Conservation (phyloP, 1,139 yeast genomes). For the Hemisphaericaspora lyxosophila region DNA sequence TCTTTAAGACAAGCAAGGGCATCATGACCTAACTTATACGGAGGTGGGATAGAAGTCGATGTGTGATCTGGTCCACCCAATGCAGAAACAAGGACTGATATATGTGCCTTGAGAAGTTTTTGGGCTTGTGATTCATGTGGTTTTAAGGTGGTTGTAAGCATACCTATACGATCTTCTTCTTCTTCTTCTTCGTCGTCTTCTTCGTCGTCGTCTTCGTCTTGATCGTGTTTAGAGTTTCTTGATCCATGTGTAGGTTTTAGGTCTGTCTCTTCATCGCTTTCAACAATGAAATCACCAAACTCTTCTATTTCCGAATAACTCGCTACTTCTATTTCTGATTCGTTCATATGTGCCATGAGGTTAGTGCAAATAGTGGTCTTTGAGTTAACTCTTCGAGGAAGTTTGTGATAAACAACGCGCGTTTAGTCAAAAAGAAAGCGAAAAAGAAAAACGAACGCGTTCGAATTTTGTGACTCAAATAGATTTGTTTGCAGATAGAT, state of each 20-base stretch:
- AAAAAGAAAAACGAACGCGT: too few species aligned
- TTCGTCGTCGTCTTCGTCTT: constrained; percentile 14
- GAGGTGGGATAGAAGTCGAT: constrained; percentile 37
- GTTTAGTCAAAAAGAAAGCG: too few species aligned
- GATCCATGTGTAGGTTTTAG: too few species aligned
- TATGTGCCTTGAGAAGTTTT: constrained; percentile 60
- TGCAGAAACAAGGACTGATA: constrained; percentile 72
- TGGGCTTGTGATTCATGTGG: constrained; percentile 42
- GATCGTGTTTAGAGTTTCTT: background rate
- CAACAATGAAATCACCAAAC: constrained; percentile 3
- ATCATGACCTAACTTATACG: constrained; percentile 85
- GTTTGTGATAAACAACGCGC: too few species aligned
- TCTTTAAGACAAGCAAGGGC: constrained; percentile 88
- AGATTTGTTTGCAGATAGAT: too few species aligned
- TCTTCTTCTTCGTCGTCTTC: constrained; percentile 18
- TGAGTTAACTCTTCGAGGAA: too few species aligned
- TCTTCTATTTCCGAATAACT: background rate
- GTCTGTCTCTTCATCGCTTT: constrained; percentile 8
- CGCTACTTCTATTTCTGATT: background rate
- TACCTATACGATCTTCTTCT: constrained; percentile 29
- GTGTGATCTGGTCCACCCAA: constrained; percentile 78
- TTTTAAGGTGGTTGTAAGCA: constrained; percentile 27
- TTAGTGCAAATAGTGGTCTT: too few species aligned
- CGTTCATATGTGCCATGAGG: too few species aligned
- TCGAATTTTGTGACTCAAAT: too few species aligned